Evolutionary conservation across 192 early-diverging fungal species (phyloP).

Genomic region (Thoreauomyces humboldtii): DNA sequence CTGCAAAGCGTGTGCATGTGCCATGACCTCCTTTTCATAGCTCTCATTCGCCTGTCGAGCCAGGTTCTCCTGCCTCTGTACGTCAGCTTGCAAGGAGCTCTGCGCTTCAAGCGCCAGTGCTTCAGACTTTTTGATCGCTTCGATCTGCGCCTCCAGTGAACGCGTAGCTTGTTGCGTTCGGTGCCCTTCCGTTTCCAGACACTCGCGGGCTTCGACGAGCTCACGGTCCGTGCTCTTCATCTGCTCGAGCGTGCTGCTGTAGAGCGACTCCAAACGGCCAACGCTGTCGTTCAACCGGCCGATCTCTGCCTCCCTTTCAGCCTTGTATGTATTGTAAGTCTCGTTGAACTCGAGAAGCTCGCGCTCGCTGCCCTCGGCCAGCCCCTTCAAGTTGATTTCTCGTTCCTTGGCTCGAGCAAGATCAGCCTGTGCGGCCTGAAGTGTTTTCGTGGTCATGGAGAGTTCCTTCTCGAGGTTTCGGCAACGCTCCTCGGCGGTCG

Average conservation of each 20-base stretch:
- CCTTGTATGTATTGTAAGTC: slow-evolving; percentile 68
- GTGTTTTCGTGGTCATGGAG: slow-evolving; percentile 30
- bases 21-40: slow-evolving; percentile 67
- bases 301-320: slow-evolving; percentile 44
- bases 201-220: slow-evolving; percentile 29
- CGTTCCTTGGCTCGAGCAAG: slow-evolving; percentile 48
- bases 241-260: slow-evolving; percentile 47
- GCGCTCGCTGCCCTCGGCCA: slow-evolving; percentile 60
- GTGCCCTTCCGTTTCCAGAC: slow-evolving; percentile 23
- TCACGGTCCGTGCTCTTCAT: slow-evolving; percentile 32
- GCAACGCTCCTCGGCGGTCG: slow-evolving; percentile 12
- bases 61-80: slow-evolving; percentile 46
- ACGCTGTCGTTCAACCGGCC: slow-evolving; percentile 7
- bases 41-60: slow-evolving; percentile 59
- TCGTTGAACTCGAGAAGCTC: slow-evolving; percentile 61
- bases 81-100: slow-evolving; percentile 41
- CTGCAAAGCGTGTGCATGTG: slow-evolving; percentile 62
- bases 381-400: slow-evolving; percentile 54
- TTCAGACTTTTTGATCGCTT: slow-evolving; percentile 26
- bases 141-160: slow-evolving; percentile 22
- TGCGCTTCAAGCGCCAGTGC: slow-evolving; percentile 31
- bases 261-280: neutral
- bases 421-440: slow-evolving; percentile 55
- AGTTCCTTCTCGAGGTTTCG: slow-evolving; percentile 26
- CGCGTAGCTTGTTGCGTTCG: slow-evolving; percentile 24